Evolutionary conservation across 257 asterid genomes (phyloP), one percentile per base, ranked within the genome.

Genomic region (Lantana camara): DNA sequence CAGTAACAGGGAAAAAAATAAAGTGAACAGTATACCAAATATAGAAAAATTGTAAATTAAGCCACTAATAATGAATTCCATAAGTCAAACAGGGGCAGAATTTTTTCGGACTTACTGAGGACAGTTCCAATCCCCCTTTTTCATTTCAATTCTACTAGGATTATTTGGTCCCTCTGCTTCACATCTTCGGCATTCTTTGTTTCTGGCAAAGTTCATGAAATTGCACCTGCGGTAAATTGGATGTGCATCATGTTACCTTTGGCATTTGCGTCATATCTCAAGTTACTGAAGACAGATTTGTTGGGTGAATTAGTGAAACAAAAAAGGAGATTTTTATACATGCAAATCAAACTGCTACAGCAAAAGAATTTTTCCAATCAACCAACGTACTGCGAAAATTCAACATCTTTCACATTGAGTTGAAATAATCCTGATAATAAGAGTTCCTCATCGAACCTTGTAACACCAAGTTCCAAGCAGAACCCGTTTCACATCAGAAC

Each of bases 51-150:
- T 21, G 49, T 32, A 49, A 32, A 56, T 29, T 10, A 23, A 71
- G 48, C 47, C 57, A 77, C 42, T 23, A 42, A 20, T 41, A 13
- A 30, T 51, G 57, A 53, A 50, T 27, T 48, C 19, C 61, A 37
- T 22, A 44, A 2, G 47, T 47, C 24, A 62, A n/a, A 35, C 13
- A 29, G 55, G 12, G 71, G 23, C 13, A 40, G 57, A 66, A 72
- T 29, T 11, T 62, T 53, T 64, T 9, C 21, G 13, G 60, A 72
- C 95, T 75, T 85, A 93, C 97, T 68, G 63, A 42, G 82, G 75
- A 72, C 97, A 90, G 62, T 78, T 78, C 97, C 97, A 90, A 66
- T 93, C 96, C 51, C 97, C 99, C 48, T 41, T 77, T 77, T 85
- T 93, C 88, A 61, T 78, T 71, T 73, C 86, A 32, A 54, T 29